Evolutionary conservation across 768 basidiomycete genomes (phyloP).

Genomic region (Thelephora ganbajun): DNA sequence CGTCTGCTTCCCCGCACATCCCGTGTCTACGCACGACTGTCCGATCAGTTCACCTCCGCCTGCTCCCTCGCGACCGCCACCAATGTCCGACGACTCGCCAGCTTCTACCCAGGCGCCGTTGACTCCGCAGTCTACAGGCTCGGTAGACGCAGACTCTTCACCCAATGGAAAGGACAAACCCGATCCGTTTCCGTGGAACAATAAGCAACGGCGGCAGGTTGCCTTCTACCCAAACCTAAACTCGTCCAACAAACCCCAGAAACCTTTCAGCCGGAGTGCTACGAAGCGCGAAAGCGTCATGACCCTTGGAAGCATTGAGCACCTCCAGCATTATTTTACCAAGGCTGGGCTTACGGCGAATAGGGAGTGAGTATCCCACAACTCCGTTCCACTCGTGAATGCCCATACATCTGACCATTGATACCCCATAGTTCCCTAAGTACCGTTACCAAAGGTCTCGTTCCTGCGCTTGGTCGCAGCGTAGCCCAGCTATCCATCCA

Average conservation of each 20-base stretch:
- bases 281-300: constrained; percentile 90
- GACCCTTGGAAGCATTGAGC: constrained; percentile 90
- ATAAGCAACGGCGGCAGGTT: constrained; percentile 50
- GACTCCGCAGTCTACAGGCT: neutral
- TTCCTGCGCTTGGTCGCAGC: constrained; percentile 58
- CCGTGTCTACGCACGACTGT: too few species aligned
- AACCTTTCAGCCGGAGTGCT: constrained; percentile 82
- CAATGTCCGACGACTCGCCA: neutral
- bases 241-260: constrained; percentile 55
- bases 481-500: neutral
- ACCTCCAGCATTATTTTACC: constrained; percentile 90
- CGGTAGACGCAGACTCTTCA: neutral
- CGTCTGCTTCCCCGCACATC: too few species aligned
- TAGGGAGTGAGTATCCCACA: constrained; percentile 40
- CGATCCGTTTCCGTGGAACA: constrained; percentile 4
- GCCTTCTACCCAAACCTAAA: constrained; percentile 71
- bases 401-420: constrained; percentile 1
- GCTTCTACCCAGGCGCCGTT: neutral
- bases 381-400: neutral
- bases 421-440: constrained; percentile 22
- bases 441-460: constrained; percentile 46
- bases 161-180: neutral
- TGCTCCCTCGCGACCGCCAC: too few species aligned
- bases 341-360: constrained; percentile 70
- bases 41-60: too few species aligned